A percentile compares a stretch with the other conserved stretches of the same genome.
phyloP scores from a whole-genome alignment of 2,329 filamentous ascomycete genomes.

The Sclerotinia spermophila region DNA sequence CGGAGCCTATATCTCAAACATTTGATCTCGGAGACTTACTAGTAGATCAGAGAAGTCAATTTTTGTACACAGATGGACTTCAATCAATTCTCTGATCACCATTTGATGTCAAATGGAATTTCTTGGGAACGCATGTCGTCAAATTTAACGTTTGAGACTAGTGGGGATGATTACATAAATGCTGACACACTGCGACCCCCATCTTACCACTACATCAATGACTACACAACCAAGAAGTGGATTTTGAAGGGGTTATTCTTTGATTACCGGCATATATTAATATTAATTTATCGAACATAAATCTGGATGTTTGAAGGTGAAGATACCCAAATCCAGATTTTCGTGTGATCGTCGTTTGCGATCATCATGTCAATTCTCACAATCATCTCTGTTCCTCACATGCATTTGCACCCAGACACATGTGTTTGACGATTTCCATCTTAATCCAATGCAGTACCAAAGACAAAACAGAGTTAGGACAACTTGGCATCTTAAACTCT shows the following conservation, averaged over 20 bases:
- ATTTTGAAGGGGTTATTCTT: background rate
- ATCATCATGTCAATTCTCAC: background rate
- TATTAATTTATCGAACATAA: background rate
- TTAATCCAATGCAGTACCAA: too few species aligned
- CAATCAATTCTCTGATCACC: background rate
- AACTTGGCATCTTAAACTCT: too few species aligned
- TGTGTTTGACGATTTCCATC: too few species aligned
- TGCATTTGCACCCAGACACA: background rate
- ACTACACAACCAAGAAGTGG: background rate
- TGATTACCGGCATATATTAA: background rate
- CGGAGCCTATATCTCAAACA: background rate
- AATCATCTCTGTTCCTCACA: background rate
- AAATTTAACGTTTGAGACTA: background rate
- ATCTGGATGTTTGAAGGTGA: background rate
- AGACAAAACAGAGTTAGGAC: too few species aligned
- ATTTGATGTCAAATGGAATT: background rate
- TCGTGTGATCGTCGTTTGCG: background rate
- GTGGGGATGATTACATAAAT: conserved; percentile 6
- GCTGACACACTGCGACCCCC: background rate
- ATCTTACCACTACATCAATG: background rate
- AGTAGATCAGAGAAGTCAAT: background rate
- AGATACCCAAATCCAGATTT: background rate
- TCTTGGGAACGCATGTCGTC: background rate
- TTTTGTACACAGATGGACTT: background rate
- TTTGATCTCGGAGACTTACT: accelerated